Evolutionary conservation across 331 rosid species (phyloP), one percentile per base, ranked within the genome.

Genomic region (Stylosanthes scabra): DNA sequence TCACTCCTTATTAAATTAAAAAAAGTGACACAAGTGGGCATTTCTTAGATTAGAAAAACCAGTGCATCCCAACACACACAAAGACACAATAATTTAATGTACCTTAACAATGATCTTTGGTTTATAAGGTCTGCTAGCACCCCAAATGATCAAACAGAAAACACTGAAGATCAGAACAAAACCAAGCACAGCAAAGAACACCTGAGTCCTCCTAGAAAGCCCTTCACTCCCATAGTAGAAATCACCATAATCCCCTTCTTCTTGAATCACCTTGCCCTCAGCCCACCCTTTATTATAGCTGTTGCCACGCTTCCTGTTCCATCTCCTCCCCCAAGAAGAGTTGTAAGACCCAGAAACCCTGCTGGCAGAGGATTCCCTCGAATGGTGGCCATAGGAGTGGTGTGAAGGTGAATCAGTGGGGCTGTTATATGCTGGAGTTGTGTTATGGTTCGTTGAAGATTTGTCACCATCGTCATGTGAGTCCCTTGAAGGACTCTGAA

Each of bases 401-500:
- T 88, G 98, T 2, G 89, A 80, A 3, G 95, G 97, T 71, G 93
- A 89, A 3, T 89, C 88, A 74, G 46, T 72, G 11, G 98, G 97
- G 54, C 91, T 89, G 44, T 79, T 72, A 68, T 40, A 74, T 15
- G 82, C 88, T 7, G 86, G 93, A 3, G 51, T 46, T 54, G 90
- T 77, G 42, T 87, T 83, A 6, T 88, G 97, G 81, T 78, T 42
- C 4, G 83, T 50, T 11, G 82, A 85, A 0, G 87, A 85, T 51
- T 91, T 89, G 60, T 91, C 92, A 16, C 96, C 96, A 74, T 88
- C 98, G 79, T 88, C 98, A 78, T 91, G 84, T 29, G 98, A 93
- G 31, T 93, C 96, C 31, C 88, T 63, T 0, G 95, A 88, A 1
- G 98, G 98, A 72, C 97, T 89, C 62, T 89, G 89, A 12, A 91